Evolutionary conservation across 306 rosid genomes (phyloP), one percentile per base, ranked within the genome.

Genomic region (Aeschynomene evenia): DNA sequence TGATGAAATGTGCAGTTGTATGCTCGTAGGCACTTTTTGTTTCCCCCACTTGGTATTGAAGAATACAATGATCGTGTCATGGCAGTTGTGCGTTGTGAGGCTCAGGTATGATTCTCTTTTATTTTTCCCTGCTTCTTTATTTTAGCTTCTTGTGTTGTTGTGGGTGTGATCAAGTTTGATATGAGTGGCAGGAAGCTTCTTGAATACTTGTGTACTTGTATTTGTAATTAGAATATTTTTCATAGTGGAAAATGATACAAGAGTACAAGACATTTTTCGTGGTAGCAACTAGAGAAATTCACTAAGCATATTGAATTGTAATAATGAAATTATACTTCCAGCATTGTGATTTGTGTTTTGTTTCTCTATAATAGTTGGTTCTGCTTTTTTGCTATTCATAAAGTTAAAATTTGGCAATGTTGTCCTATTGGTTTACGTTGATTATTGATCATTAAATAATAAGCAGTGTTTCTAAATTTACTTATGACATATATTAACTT

Each of bases 31-130:
- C 98, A 93, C 81, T 93, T 93, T 77, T 84, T 93, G 71, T 90
- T 88, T 66, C 98, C 98, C 58, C 91, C 98, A 21, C 77, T 88
- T 56, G 74, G 77, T 72, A 88, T 93, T 42, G 97, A 93, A 79
- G 97, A 86, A 68, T 88, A 70, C 82, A 90, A 93, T 70, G 87
- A 77, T 62, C 94, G 94, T 43, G 98, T 93, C 52, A 93, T 67
- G 72, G 97, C 94, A 5, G 89, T 93, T 77, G 98, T 90, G 14
- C 96, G 97, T 2, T 93, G 98, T 78, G 97, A 93, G 75, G 96
- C 96, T 71, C 97, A 93, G 62, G 98, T 93, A 77, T 50, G 94
- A 69, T 34, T 55, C 43, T 6, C 12, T 39, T 10, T 9, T 31
- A 19, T 34, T 64, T 65, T 2, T 2, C 5, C 66, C 66, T 65